Evolutionary conservation across 306 rosid genomes (phyloP), one percentile per base, ranked within the genome.

Genomic region (Corylus americana): DNA sequence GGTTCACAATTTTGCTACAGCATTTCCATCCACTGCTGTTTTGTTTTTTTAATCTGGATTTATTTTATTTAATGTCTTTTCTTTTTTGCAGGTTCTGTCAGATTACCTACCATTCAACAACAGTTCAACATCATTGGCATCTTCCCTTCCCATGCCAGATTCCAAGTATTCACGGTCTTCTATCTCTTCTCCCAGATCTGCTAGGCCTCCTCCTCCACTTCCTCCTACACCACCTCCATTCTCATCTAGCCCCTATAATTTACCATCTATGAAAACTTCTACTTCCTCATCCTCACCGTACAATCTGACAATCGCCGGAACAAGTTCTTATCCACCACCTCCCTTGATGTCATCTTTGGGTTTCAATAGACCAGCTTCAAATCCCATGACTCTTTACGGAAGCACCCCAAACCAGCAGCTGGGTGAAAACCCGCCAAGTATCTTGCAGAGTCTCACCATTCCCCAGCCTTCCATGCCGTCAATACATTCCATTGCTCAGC

Each of bases 171-270:
- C 91, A 47, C 89, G 97, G 87, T 83, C 66, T 64, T 81, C 92
- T 69, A 75, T 79, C 59, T 87, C 95, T 77, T 89, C 97, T 74
- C 91, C 99, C 39, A 76, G 95, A 71, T 88, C 86, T 70, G 89
- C 78, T 78, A 89, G 99, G 86, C 88, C 86, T 20, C 96, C 93
- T 54, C 98, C 98, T 57, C 99, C 99, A 4, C 99, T 95, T 83
- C 99, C 99, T 74, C 98, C 92, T 42, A 95, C 97, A 31, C 98
- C 98, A 20, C 96, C 99, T 71, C 98, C 97, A 77, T 91, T 61
- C 88, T 88, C 90, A 69, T 87, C 98, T 58, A 85, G 88, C 85
- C 85, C 92, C 20, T 89, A 85, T 81, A 91, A 94, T 85, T 59
- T 88, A 77, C 48, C 91, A 17, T 74, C 93, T 54, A 83, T 70